These are phyloP conservation scores for Synchytrium microbalum DNA, from an alignment of 371 early-diverging fungal species.

Conservation along the genomic window DNA sequence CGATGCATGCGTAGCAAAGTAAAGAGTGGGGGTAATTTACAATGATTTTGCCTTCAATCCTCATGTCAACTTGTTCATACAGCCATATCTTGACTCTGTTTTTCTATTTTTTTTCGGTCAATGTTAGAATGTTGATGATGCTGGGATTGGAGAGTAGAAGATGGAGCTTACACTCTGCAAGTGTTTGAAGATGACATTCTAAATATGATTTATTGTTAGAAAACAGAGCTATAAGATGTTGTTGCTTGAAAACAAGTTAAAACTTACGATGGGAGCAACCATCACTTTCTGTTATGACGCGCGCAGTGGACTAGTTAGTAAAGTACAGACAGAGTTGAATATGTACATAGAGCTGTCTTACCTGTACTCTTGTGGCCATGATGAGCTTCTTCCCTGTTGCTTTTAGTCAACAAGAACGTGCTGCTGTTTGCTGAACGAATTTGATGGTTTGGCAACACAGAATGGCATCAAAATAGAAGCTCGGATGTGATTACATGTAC, in stretches of 20 bases:
- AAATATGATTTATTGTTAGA: slow-evolving; percentile 11
- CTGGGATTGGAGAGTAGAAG: slow-evolving; percentile 9
- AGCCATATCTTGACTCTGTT: slow-evolving; percentile 88
- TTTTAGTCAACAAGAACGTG: too few species aligned
- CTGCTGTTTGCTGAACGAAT: too few species aligned
- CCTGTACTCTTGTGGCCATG: not conserved
- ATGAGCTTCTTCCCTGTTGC: too few species aligned
- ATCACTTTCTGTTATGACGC: slow-evolving; percentile 87
- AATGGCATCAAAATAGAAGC: too few species aligned
- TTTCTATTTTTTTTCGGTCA: slow-evolving; percentile 46
- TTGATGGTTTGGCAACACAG: too few species aligned
- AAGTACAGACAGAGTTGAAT: too few species aligned
- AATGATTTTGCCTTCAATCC: slow-evolving; percentile 89
- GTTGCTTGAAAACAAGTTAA: too few species aligned
- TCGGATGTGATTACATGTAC: too few species aligned
- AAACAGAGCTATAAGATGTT: too few species aligned
- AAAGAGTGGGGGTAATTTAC: slow-evolving; percentile 35
- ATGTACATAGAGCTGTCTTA: too few species aligned
- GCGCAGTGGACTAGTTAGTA: too few species aligned
- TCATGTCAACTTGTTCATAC: slow-evolving; percentile 71
- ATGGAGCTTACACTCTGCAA: slow-evolving; percentile 49
- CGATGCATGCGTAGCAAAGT: not conserved
- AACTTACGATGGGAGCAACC: slow-evolving; percentile 90
- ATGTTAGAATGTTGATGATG: not conserved
- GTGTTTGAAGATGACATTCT: slow-evolving; percentile 91